Conservation (phyloP, 305 asterid species). For the Fraxinus greggii region DNA sequence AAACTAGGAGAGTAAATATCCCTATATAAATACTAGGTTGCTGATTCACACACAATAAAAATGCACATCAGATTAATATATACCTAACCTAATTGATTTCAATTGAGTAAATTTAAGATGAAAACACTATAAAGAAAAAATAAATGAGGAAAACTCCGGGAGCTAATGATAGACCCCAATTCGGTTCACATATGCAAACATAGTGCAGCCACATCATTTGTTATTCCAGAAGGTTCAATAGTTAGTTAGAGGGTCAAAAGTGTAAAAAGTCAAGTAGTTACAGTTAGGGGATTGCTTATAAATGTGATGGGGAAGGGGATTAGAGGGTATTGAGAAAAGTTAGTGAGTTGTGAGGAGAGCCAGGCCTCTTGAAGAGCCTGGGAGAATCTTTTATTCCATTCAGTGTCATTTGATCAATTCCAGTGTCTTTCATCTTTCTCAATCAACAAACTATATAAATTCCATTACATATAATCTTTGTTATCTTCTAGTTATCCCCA, state of each 20-base stretch:
- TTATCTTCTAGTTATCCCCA: not conserved
- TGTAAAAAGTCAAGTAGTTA: not conserved
- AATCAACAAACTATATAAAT: not conserved
- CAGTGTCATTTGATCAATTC: not conserved
- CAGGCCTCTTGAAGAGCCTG: not conserved
- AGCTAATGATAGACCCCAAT: not conserved
- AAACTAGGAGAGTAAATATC: not conserved
- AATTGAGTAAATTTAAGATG: not conserved
- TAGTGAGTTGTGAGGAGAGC: not conserved
- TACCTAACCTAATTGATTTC: not conserved
- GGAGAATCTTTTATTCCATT: not conserved
- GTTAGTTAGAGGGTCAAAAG: not conserved
- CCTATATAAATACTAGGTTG: not conserved
- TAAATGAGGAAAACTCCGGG: not conserved
- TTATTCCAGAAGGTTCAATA: not conserved
- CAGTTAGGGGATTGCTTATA: not conserved
- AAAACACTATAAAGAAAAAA: not conserved
- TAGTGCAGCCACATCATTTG: not conserved
- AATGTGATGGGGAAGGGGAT: not conserved
- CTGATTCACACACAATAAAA: constrained; percentile 1
- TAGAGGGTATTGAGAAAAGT: not conserved
- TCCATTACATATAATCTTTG: not conserved
- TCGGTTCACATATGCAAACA: not conserved
- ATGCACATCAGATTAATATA: not conserved
- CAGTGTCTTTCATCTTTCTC: not conserved